Evolutionary conservation across 1,139 yeast genomes (phyloP), one percentile per base, ranked within the genome.

Genomic region (Sugiyamaella sp.): DNA sequence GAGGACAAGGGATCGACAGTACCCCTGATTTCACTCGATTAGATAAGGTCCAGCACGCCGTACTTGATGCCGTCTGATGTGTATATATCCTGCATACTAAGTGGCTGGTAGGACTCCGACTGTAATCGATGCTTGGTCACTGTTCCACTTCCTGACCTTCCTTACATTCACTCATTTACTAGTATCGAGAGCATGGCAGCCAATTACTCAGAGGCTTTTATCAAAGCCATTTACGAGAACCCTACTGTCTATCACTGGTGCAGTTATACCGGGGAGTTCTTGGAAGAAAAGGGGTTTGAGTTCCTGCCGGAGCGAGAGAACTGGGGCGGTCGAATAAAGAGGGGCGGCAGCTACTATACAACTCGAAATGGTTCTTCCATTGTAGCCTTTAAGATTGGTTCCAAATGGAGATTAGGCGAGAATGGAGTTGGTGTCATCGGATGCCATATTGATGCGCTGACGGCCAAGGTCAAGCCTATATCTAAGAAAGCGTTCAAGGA

Each of bases 181-280:
- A 41, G 70, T 52, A 68, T 69, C 0, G 5, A 10, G n/a, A n/a
- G n/a, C n/a, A 60, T 75, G 24, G 64, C 70, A 9, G 72, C 70
- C 14, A 72, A 63, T 50, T 73, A 73, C 53, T 76, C 76, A 57
- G 73, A 77, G 51, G 84, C 81, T 54, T 88, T 91, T 67, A 77
- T 90, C 52, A 79, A 82, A 55, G 91, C 88, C 66, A 85, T 91
- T 68, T 86, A 88, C 69, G 78, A 77, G 10, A 83, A 95, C 12
- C 98, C 97, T 33, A 88, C 98, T 1, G 96, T 96, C 1, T 91
- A 88, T 71, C 98, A 91, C 71, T 96, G 90, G 10, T 91, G 88
- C 10, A 77, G 80, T 48, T 78, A 79, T 14, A 82, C 85, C 44
- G 59, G 64, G n/a, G 51, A 59, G 25, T 53, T 58, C 52, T 65